Evolutionary conservation across 2,329 filamentous ascomycete species (phyloP).

Genomic region (Penicillium concentricum): DNA sequence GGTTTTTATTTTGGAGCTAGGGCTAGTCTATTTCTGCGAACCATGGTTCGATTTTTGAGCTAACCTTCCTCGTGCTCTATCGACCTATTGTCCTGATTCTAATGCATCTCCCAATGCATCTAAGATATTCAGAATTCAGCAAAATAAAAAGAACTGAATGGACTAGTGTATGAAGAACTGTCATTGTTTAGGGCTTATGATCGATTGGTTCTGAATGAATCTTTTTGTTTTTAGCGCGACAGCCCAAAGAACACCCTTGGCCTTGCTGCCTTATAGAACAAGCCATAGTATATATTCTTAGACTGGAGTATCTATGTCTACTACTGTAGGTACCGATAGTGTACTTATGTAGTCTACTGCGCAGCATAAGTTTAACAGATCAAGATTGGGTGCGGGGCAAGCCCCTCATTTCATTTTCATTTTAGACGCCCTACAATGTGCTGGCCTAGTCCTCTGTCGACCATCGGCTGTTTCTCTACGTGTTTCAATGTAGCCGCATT

Average conservation of each 20-base stretch:
- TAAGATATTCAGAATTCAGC: background rate
- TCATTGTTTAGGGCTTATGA: slow-evolving; percentile 5
- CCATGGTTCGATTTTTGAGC: slow-evolving; percentile 4
- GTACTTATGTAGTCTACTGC: slow-evolving; percentile 3
- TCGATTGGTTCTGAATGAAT: slow-evolving; percentile 27
- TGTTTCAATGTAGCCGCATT: slow-evolving; percentile 24
- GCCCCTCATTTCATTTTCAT: background rate
- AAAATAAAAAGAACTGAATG: background rate
- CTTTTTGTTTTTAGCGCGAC: slow-evolving; percentile 15
- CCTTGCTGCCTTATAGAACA: slow-evolving; percentile 11
- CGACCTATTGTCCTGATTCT: background rate
- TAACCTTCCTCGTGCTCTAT: background rate
- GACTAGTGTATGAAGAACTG: slow-evolving; percentile 5
- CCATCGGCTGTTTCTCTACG: slow-evolving; percentile 9
- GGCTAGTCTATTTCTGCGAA: background rate
- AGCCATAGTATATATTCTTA: background rate
- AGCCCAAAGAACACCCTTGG: slow-evolving; percentile 6
- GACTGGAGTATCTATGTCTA: background rate
- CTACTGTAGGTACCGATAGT: slow-evolving; percentile 4
- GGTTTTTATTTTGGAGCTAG: background rate
- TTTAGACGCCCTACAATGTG: slow-evolving; percentile 5
- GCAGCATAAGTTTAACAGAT: background rate
- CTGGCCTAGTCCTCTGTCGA: slow-evolving; percentile 8
- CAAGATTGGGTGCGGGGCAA: slow-evolving; percentile 7
- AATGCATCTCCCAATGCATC: background rate